A percentile compares a stretch with the other conserved stretches of the same genome.
Evolutionary conservation across 495 filamentous ascomycete species (phyloP).

Genomic region (Choiromyces venosus): DNA sequence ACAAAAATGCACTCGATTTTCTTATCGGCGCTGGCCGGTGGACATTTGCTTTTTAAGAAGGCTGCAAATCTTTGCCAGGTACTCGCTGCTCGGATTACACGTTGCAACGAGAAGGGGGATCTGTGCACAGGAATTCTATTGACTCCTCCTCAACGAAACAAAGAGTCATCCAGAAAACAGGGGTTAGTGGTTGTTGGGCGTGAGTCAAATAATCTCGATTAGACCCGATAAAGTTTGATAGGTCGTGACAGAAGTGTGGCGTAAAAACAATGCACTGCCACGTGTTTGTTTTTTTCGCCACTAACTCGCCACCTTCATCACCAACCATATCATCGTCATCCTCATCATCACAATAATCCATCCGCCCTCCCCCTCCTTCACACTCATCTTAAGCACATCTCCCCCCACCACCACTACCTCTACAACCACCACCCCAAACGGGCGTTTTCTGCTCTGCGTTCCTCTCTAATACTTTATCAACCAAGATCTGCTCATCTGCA

Average conservation of each 20-base stretch:
- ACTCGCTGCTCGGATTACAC: neutral
- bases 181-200: neutral
- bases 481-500: neutral
- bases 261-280: slow-evolving; percentile 17
- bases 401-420: neutral
- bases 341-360: slow-evolving; percentile 11
- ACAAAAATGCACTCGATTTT: neutral
- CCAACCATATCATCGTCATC: slow-evolving; percentile 24
- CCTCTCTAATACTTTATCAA: slow-evolving; percentile 3
- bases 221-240: neutral
- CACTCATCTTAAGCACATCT: slow-evolving; percentile 3
- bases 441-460: neutral
- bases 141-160: neutral
- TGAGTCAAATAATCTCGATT: neutral
- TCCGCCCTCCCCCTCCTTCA: slow-evolving; percentile 1
- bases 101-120: neutral
- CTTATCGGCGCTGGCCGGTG: neutral
- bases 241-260: neutral
- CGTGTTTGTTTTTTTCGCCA: slow-evolving; percentile 25
- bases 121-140: neutral
- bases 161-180: neutral
- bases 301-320: slow-evolving; percentile 32
- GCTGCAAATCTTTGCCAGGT: neutral
- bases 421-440: neutral
- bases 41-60: neutral